A percentile compares a stretch with the other conserved stretches of the same genome.
Conservation (phyloP, 2,329 filamentous ascomycete genomes). For the Parastagonospora avenae region DNA sequence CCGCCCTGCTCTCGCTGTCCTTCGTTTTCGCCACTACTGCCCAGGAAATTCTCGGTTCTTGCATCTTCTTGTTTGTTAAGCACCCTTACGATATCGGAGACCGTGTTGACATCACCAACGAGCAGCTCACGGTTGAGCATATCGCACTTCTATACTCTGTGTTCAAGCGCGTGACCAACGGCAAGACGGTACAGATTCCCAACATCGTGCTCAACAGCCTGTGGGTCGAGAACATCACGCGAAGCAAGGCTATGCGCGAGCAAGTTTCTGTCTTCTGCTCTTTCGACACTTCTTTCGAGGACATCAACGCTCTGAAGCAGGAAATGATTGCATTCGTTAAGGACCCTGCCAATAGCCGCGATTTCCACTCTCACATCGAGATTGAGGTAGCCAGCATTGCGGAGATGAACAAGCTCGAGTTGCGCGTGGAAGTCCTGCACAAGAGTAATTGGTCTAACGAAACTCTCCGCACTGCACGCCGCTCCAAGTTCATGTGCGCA, state of each 20-base stretch:
- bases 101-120: constrained; percentile 77
- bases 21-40: constrained; percentile 93
- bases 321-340: constrained; percentile 88
- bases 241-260: constrained; percentile 91
- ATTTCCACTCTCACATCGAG: constrained; percentile 85
- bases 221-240: constrained; percentile 95
- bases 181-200: constrained; percentile 81
- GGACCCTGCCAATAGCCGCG: constrained; percentile 81
- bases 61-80: constrained; percentile 98
- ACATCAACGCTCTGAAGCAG: constrained; percentile 80
- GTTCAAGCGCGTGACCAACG: constrained; percentile 81
- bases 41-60: constrained; percentile 96
- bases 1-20: constrained; percentile 89
- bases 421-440: constrained; percentile 84
- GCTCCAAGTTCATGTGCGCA: constrained; percentile 97
- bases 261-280: constrained; percentile 78
- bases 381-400: constrained; percentile 79
- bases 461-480: constrained; percentile 74
- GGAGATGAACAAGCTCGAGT: constrained; percentile 84
- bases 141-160: constrained; percentile 94
- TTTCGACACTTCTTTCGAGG: constrained; percentile 87
- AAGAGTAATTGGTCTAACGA: constrained; percentile 75
- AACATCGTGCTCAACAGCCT: constrained; percentile 90
- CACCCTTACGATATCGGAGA: constrained; percentile 97
- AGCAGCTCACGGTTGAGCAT: constrained; percentile 82